Percentiles rank a stretch among this genome's conserved stretches.
Evolutionary conservation across 495 filamentous ascomycete species (phyloP).

Genomic region (Stereocaulon alpinum): DNA sequence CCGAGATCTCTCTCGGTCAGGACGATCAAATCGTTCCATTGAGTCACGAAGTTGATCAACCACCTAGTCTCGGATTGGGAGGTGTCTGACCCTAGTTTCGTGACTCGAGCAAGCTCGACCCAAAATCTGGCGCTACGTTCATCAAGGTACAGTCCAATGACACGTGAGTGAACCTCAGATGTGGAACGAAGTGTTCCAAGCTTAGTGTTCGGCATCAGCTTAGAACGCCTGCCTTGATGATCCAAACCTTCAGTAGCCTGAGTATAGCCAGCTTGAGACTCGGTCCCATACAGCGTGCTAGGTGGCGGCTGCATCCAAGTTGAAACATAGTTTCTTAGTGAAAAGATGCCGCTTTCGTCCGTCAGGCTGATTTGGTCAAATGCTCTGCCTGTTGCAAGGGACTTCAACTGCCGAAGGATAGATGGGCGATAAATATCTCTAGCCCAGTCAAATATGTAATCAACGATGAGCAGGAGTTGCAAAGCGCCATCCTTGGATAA

Average conservation of each 20-base stretch:
- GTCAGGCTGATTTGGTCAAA: background rate
- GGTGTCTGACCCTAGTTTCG: background rate
- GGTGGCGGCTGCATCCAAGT: background rate
- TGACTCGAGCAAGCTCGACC: background rate
- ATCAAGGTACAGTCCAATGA: background rate
- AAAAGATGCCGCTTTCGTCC: background rate
- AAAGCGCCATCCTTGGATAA: slow-evolving; percentile 21
- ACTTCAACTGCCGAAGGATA: background rate
- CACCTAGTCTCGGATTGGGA: background rate
- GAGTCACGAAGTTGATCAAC: background rate
- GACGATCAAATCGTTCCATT: background rate
- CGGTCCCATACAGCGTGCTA: background rate
- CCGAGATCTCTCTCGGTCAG: background rate
- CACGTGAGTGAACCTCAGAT: background rate
- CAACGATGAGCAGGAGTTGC: slow-evolving; percentile 28
- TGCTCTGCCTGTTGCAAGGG: background rate
- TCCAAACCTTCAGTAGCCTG: background rate
- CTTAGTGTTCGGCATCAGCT: background rate
- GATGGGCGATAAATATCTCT: slow-evolving; percentile 24
- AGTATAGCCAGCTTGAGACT: background rate
- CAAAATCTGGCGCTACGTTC: background rate
- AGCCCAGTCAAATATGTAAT: slow-evolving; percentile 31
- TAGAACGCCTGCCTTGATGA: background rate
- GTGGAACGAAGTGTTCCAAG: background rate
- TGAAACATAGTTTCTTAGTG: background rate